Evolutionary conservation across 768 basidiomycete species (phyloP), one percentile per base, ranked within the genome.

Genomic region (Suillus alpinus): DNA sequence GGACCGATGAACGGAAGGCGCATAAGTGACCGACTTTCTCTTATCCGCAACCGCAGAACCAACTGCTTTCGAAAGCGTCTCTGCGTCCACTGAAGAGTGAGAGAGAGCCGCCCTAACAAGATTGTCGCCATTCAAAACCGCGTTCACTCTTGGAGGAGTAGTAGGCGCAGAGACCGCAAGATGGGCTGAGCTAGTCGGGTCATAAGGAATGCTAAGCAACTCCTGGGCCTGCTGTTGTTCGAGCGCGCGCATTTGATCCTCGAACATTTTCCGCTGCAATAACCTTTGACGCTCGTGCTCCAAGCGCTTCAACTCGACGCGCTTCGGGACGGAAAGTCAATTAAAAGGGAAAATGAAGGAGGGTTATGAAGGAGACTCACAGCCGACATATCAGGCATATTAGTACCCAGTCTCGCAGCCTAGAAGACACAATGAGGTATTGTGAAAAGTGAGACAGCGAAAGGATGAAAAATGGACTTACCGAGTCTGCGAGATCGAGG

Each of bases 231-330:
- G 95, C 73, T 94, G 88, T 65, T 90, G 88, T 77, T 98, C 95
- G 65, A 98, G 83, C 58, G 83, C 87, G 59, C 90, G 89, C 95
- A 97, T 97, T 77, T 97, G 94, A 68, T 96, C 93, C 76, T 98
- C 95, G 74, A 98, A 98, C 68, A 92, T 76, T 75, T 87, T 90
- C 71, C 94, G 88, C 73, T 96, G 95, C 46, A 92, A 73, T 41
- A 78, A 78, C 63, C 95, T 92, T 76, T 95, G 92, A 56, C 92
- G 87, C 75, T 97, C 94, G 71, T 98, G 94, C 60, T 74, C 76
- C 65, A 91, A 77, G 66, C 94, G 90, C 73, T 95, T 97, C 70
- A 94, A 81, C 72, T 95, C 93, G 63, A 94, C 88, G 68, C 92
- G 91, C 90, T 92, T 75, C 47, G 63, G 60, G 58, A 29, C 36